Evolutionary conservation across 1,284 basidiomycete genomes (phyloP).

Genomic region (Trametes versicolor): DNA sequence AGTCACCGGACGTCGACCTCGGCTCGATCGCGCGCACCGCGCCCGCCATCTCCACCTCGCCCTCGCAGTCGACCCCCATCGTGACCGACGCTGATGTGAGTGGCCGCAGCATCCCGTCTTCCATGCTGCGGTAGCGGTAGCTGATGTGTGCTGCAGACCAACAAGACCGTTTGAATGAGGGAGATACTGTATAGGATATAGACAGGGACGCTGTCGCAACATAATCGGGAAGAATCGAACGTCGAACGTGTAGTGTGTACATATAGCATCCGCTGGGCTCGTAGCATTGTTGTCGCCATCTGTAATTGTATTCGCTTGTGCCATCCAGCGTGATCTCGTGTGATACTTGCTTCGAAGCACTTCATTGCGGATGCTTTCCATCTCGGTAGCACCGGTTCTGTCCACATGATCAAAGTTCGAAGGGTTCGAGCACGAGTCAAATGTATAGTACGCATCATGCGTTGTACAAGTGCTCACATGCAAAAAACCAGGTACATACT

Average conservation of each 20-base stretch:
- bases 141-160: constrained; percentile 20
- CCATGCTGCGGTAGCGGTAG: not conserved
- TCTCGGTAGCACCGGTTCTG: too few species aligned
- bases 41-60: constrained; percentile 74
- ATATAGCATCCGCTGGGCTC: constrained; percentile 9
- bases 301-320: constrained; percentile 19
- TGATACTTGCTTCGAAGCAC: not conserved
- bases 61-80: constrained; percentile 52
- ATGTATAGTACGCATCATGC: too few species aligned
- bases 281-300: constrained; percentile 22
- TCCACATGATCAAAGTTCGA: not conserved
- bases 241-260: constrained; percentile 15
- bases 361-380: too few species aligned
- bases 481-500: too few species aligned
- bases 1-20: constrained; percentile 73
- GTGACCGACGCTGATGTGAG: constrained; percentile 49
- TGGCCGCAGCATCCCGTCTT: too few species aligned
- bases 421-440: not conserved
- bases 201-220: constrained; percentile 7
- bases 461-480: too few species aligned
- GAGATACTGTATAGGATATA: not conserved
- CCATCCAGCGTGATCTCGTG: not conserved
- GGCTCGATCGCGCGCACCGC: constrained; percentile 85
- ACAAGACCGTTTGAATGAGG: constrained; percentile 27
- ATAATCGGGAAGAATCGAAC: not conserved